phyloP scores from a whole-genome alignment of 306 rosid species.

The Dryas octopetala region DNA sequence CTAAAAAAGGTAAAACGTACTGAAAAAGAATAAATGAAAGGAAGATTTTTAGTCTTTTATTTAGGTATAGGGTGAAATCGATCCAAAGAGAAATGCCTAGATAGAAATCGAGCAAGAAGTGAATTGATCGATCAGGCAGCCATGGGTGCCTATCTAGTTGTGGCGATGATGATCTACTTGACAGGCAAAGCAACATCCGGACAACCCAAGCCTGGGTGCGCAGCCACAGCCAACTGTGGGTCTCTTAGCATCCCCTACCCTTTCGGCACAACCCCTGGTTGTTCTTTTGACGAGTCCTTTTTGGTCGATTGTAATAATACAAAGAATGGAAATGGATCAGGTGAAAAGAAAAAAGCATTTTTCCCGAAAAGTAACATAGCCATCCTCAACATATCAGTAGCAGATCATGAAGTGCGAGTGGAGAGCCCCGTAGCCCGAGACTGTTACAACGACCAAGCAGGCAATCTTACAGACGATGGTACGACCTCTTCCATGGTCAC shows the following conservation, averaged over 20 bases:
- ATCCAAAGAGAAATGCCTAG: too few relatives aligned
- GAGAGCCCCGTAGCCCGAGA: not conserved
- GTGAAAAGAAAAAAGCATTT: not conserved
- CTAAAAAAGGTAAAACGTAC: too few relatives aligned
- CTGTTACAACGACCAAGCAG: not conserved
- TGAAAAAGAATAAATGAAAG: too few relatives aligned
- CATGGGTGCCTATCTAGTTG: not conserved
- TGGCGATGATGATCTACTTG: not conserved
- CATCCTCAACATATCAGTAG: not conserved
- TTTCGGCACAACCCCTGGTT: not conserved
- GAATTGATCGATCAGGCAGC: too few relatives aligned
- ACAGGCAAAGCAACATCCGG: too few relatives aligned
- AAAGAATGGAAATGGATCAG: not conserved
- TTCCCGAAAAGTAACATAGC: too few relatives aligned
- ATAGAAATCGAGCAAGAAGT: too few relatives aligned
- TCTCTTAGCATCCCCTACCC: not conserved
- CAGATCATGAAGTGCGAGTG: not conserved
- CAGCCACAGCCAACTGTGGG: not conserved
- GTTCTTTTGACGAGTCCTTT: not conserved
- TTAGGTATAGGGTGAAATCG: too few relatives aligned
- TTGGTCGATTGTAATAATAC: not conserved
- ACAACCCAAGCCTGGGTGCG: not conserved
- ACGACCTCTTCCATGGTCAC: too few relatives aligned
- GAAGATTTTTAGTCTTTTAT: too few relatives aligned
- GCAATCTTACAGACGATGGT: not conserved